These are phyloP conservation scores for Neofusicoccum umdonicola DNA, from an alignment of 2,329 filamentous ascomycete genomes.

Conservation along the genomic window DNA sequence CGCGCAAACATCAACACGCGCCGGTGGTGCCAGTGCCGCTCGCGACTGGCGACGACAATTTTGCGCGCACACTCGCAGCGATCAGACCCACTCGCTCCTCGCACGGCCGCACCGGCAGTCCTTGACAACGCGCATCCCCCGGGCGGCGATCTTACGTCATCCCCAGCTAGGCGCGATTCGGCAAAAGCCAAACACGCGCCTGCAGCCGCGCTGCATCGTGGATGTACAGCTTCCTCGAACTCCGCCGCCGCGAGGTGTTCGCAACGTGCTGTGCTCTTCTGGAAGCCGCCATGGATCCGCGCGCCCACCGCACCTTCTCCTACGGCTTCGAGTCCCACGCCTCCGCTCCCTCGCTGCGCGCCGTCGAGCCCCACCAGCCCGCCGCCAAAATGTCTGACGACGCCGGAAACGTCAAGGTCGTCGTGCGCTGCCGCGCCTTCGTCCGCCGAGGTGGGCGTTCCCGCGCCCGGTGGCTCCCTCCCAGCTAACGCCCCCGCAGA, in stretches of 20 bases:
- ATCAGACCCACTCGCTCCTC: slow-evolving; percentile 2
- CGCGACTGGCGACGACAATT: background rate
- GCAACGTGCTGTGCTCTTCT: slow-evolving; percentile 25
- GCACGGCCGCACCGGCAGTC: slow-evolving; percentile 4
- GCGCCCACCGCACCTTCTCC: slow-evolving; percentile 28
- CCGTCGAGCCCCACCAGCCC: slow-evolving; percentile 36
- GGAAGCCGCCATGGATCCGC: slow-evolving; percentile 27
- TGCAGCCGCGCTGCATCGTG: background rate
- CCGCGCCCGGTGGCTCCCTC: background rate
- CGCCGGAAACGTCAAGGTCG: slow-evolving; percentile 51
- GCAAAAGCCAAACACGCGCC: slow-evolving; percentile 17
- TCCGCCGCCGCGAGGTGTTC: slow-evolving; percentile 11
- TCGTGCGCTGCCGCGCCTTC: slow-evolving; percentile 50
- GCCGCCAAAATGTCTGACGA: slow-evolving; percentile 37
- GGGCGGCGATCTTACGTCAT: slow-evolving; percentile 10
- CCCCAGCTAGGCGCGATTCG: slow-evolving; percentile 6
- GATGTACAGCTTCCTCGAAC: slow-evolving; percentile 11
- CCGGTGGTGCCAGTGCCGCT: background rate
- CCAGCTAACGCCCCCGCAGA: slow-evolving; percentile 55
- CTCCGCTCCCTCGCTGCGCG: slow-evolving; percentile 46
- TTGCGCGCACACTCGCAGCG: background rate
- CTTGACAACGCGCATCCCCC: slow-evolving; percentile 10
- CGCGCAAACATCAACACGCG: background rate
- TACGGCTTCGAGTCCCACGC: slow-evolving; percentile 33
- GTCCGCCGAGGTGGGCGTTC: slow-evolving; percentile 41